Base-by-base conservation (phyloP, 2,329 filamentous ascomycete genomes). In the Alternaria brassicicola region DNA sequence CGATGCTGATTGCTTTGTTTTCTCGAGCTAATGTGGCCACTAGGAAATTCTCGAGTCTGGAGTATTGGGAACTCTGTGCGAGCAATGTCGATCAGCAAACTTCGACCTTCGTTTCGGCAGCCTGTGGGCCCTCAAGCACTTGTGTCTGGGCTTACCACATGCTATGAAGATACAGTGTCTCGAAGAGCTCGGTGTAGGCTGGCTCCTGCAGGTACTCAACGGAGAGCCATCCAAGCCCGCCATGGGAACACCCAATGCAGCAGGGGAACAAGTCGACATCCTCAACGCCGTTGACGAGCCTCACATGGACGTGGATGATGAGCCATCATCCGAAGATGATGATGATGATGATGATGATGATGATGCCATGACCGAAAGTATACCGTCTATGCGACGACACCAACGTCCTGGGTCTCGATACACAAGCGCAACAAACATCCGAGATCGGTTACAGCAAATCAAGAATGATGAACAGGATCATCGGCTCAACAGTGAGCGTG, bases 101-200 rank as follows among this genome's bases (percentile, higher is more conserved):
- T 85, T 90, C n/a, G 86, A 88, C 45, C 82, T 98, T 52, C 87
- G 92, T 23, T 83, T 96, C 25, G 93, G 95, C 68, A 93, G 93
- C 21, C 79, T 99, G 2, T 99, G 95, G 94, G 92, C 93, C 6
- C 80, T 99, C 57, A 98, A 98, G 74, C 92, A 98, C 77, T 84
- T 97, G 48, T 89, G 96, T 3, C 85, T 90, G 62, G 88, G 87
- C 21, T 86, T 90, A 6, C 84, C 85, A 17, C 87, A 89, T 42
- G 85, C 89, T 12, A 81, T 91, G 65, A 96, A 95, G 78, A 89
- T 89, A 69, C 84, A 86, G 46, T 92, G 92, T 59, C 80, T 98
- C 12, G 88, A 93, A 48, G 88, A 91, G 69, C 83, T 98, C 4
- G 88, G 88, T 8, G 85, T 91, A 0, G 87, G 86, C 10, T 97